Evolutionary conservation across 2,329 filamentous ascomycete genomes (phyloP), one percentile per base, ranked within the genome.

Genomic region (Fusarium foetens): DNA sequence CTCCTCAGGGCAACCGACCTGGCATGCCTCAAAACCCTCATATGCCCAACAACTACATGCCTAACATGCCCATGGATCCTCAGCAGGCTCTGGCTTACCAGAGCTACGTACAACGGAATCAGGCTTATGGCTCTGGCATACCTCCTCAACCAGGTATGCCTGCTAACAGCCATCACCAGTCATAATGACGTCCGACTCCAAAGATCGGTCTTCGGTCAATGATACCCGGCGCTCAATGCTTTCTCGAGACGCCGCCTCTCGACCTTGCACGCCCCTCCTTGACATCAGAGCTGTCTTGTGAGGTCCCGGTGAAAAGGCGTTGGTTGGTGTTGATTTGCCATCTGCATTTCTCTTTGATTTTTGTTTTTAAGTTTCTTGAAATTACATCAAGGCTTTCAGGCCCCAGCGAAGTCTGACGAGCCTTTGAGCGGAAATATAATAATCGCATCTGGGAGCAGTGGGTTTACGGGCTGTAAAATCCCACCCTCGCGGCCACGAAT

Each of bases 71-170:
- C 43, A 89, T 90, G 80, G 93, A 93, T 77, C 90, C 92, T 76
- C 91, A 94, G 79, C 91, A 94, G 82, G 93, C 94, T 69, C 86
- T 94, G 78, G 92, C 92, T 38, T 97, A 97, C 81, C 92, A 94
- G 80, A 93, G 90, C 81, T 96, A 96, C 80, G 90, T 97, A 77
- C 91, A 93, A 81, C 91, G 91, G 82, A 82, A 79, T 71, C 89
- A 89, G 79, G 88, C 88, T 73, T 90, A 90, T 78, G 92, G 92
- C 78, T 95, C 94, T 78, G 90, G 89, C 57, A 94, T 97, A 90
- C 92, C 92, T 58, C 88, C 92, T 59, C 91, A 93, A 80, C 87
- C 89, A 72, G 90, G 93, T 76, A 93, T 96, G 88, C 92, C 93
- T 64, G 92, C 94, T 78, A 93, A 94, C 84, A 91, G 93, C 78